Conservation (phyloP, 2,329 filamentous ascomycete species). For the Pezicula carpinea region DNA sequence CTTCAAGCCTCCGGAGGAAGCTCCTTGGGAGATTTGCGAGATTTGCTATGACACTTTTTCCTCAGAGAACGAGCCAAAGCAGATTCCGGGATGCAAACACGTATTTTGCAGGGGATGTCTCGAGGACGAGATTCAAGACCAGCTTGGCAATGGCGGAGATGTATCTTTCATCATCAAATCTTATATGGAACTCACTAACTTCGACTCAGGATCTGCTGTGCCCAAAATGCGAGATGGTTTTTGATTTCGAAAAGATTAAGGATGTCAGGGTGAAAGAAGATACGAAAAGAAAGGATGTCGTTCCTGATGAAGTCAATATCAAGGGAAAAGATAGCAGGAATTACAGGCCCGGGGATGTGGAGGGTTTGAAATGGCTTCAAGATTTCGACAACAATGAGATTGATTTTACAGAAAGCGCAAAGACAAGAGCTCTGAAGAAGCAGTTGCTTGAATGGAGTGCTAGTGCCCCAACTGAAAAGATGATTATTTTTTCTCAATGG, state of each 20-base stretch:
- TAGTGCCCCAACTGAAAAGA: constrained; percentile 41
- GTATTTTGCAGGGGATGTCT: not conserved
- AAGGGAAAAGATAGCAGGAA: not conserved
- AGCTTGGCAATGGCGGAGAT: not conserved
- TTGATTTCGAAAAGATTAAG: not conserved
- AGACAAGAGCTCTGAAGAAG: constrained; percentile 25
- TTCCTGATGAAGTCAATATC: not conserved
- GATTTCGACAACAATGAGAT: constrained; percentile 10
- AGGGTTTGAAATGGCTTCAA: constrained; percentile 6
- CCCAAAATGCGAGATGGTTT: not conserved
- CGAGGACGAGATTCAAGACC: not conserved
- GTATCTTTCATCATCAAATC: not conserved
- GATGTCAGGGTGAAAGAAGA: not conserved
- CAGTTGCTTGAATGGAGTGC: constrained; percentile 31
- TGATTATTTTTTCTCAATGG: constrained; percentile 57
- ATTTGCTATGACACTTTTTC: not conserved
- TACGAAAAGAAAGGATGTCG: not conserved
- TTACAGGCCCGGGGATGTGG: not conserved
- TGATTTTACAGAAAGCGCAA: constrained; percentile 29
- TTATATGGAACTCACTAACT: not conserved
- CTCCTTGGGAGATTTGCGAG: no score
- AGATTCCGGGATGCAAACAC: not conserved
- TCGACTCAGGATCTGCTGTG: not conserved
- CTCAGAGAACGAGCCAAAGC: not conserved
- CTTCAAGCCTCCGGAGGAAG: not conserved